Evolutionary conservation across 306 rosid species (phyloP), one percentile per base, ranked within the genome.

Genomic region (Sechiopsis laciniata): DNA sequence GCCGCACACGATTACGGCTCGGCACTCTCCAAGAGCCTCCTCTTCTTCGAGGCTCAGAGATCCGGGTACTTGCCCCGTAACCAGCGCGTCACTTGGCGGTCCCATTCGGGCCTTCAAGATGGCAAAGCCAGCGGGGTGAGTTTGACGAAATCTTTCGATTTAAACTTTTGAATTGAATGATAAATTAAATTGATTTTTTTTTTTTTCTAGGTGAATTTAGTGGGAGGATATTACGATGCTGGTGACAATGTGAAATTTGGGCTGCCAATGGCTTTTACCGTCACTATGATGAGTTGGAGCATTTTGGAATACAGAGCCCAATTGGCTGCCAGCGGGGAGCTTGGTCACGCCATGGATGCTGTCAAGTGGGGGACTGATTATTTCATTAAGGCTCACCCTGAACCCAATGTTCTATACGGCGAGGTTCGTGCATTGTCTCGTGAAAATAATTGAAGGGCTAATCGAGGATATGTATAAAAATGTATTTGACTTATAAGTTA

Each of bases 161-260:
- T 48, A 48, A 48, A 3, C 53, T 48, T 13, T 13, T 50, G 54
- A 5, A 0, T 50, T 50, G 1, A 4, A 1, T 0, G n/a, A 13
- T 51, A 2, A 51, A 13, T 13, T 51, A 0, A 51, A 13, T 3
- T 2, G 5, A 1, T 2, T 2, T 5, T 0, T 0, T 6, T 8
- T 10, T 10, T 8, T 45, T 32, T 82, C 46, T 80, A 90, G 98
- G 95, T 95, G 77, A 90, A 91, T 84, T 95, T 95, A 57, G 97
- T 89, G 6, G 97, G 99, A 5, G 99, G 99, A 32, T 95, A 95
- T 81, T 91, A 91, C 17, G 99, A 95, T 57, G 99, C 99, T 10
- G 99, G 99, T 48, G 99, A 95, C 87, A 95, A 91, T 83, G 97
- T 95, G 75, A 95, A 95, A 83, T 95, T 95, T 55, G 99, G 99